Percentiles rank a stretch among this genome's conserved stretches.
phyloP scores from a whole-genome alignment of 805 yeast species.

The Kodamaea neixiangensis region DNA sequence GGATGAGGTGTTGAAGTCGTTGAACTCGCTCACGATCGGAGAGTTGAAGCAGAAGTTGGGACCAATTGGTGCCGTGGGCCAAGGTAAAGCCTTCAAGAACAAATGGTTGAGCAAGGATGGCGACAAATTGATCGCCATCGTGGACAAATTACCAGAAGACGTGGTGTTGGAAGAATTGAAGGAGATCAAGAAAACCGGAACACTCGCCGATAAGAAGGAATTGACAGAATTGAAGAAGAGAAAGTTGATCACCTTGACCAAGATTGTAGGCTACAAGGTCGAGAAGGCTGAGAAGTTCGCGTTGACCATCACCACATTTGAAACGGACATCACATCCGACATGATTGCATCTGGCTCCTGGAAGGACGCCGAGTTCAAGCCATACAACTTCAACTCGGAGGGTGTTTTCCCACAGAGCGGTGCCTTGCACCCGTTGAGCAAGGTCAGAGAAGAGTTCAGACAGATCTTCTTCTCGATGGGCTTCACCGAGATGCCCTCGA shows the following conservation, averaged over 20 bases:
- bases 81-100: slow-evolving; percentile 95
- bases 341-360: slow-evolving; percentile 85
- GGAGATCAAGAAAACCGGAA: slow-evolving; percentile 56
- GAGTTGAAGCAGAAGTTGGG: slow-evolving; percentile 78
- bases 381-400: slow-evolving; percentile 94
- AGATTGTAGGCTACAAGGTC: slow-evolving; percentile 73
- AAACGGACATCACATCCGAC: slow-evolving; percentile 93
- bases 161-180: slow-evolving; percentile 64
- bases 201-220: slow-evolving; percentile 61
- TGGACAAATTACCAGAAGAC: slow-evolving; percentile 61
- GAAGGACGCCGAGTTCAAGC: slow-evolving; percentile 84
- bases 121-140: slow-evolving; percentile 68
- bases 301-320: slow-evolving; percentile 72
- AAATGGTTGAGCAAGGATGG: slow-evolving; percentile 94
- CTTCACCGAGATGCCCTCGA: slow-evolving; percentile 98
- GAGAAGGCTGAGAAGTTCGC: slow-evolving; percentile 85
- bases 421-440: slow-evolving; percentile 93
- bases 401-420: slow-evolving; percentile 87
- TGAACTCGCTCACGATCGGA: slow-evolving; percentile 79
- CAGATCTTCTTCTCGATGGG: slow-evolving; percentile 98
- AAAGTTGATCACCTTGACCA: slow-evolving; percentile 73
- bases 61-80: slow-evolving; percentile 85
- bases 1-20: slow-evolving; percentile 66
- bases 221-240: slow-evolving; percentile 90
- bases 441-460: slow-evolving; percentile 96